Percentiles rank a stretch among this genome's conserved stretches.
These are phyloP conservation scores for Fusarium fujikuroi DNA, from an alignment of 2,329 filamentous ascomycete species.

Conservation along the genomic window DNA sequence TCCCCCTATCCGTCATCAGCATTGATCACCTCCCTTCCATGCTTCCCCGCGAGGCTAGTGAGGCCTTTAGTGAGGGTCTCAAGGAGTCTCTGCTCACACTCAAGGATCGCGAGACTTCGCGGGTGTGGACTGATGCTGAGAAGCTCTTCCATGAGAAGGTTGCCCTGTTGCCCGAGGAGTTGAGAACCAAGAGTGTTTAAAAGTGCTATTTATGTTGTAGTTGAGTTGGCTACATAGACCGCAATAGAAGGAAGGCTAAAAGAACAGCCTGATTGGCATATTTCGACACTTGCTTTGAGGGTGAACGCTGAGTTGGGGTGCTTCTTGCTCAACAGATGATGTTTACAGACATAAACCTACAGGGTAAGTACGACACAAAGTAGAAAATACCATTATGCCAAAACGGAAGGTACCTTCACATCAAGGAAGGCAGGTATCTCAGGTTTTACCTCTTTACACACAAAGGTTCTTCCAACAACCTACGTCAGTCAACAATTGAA, in stretches of 20 bases:
- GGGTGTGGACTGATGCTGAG: conserved; percentile 88
- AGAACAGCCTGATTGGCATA: neutral
- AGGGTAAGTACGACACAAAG: neutral
- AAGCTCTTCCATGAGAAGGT: conserved; percentile 88
- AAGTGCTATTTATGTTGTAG: conserved; percentile 9
- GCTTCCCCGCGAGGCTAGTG: conserved; percentile 85
- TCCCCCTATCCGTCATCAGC: conserved; percentile 81
- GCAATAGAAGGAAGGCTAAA: conserved; percentile 27
- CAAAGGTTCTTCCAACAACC: neutral
- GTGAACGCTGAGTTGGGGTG: neutral
- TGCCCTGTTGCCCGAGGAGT: conserved; percentile 37
- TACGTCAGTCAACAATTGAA: neutral
- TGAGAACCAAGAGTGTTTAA: conserved; percentile 40
- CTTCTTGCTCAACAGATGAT: neutral
- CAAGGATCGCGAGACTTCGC: conserved; percentile 76
- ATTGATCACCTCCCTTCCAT: conserved; percentile 89
- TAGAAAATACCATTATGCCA: no score
- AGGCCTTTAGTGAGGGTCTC: conserved; percentile 83
- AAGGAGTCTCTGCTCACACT: conserved; percentile 81
- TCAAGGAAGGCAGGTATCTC: no score
- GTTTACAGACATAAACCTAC: neutral
- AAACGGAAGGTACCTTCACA: no score
- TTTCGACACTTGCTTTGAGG: neutral
- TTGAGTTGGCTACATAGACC: conserved; percentile 22
- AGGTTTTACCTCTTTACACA: no score